Conservation (phyloP, 306 rosid genomes). For the Vachellia pachyceras region DNA sequence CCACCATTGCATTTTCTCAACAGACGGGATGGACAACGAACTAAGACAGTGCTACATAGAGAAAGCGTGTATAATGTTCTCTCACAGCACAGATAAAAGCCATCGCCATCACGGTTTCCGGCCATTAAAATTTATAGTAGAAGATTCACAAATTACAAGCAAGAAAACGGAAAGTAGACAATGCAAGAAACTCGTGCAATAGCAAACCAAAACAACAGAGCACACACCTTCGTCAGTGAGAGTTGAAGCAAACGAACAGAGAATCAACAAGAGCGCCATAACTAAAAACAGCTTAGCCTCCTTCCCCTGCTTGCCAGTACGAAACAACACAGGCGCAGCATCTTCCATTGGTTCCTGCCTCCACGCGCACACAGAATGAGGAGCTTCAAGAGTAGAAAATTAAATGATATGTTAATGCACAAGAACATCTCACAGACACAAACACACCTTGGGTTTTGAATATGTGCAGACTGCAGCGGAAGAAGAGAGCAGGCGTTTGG, state of each 20-base stretch:
- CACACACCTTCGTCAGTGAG: conserved; percentile 55
- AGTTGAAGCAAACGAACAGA: conserved; percentile 39
- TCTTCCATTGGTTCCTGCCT: conserved; percentile 32
- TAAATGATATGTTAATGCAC: background rate
- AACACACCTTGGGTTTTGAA: background rate
- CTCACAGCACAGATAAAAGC: background rate
- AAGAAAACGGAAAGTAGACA: background rate
- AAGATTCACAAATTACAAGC: background rate
- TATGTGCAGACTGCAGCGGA: conserved; percentile 26
- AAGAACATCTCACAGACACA: conserved; percentile 7
- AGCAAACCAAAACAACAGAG: background rate
- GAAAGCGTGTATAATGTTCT: background rate
- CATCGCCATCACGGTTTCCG: background rate
- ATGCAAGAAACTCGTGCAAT: background rate
- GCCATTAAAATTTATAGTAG: background rate
- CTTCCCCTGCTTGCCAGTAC: conserved; percentile 17
- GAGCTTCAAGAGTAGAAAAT: conserved; percentile 38
- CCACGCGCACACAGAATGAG: background rate
- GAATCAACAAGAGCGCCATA: conserved; percentile 7
- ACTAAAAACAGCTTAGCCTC: background rate
- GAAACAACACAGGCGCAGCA: background rate
- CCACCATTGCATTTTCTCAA: background rate
- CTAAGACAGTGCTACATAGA: background rate
- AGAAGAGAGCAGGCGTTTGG: conserved; percentile 61
- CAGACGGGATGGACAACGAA: background rate